A percentile compares a stretch with the other conserved stretches of the same genome.
Conservation (phyloP, 768 basidiomycete genomes). For the button mushroom (Agaricus bisporus) region DNA sequence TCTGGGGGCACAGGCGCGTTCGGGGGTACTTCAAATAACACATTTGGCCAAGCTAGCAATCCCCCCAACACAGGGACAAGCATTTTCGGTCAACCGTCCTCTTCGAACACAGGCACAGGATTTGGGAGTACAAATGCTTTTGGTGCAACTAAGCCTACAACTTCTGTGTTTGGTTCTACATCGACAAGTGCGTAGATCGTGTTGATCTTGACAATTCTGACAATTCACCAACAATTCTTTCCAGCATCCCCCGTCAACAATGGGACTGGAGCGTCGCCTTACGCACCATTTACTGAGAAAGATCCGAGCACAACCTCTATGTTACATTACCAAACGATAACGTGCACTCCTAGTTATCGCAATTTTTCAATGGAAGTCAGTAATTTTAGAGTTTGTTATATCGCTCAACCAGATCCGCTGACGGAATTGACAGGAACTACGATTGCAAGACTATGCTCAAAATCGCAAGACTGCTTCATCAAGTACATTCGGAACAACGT, state of each 20-base stretch:
- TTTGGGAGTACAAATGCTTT: slow-evolving; percentile 38
- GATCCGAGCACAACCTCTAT: slow-evolving; percentile 39
- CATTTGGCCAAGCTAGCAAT: slow-evolving; percentile 47
- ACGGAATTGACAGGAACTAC: slow-evolving; percentile 49
- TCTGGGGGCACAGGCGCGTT: slow-evolving; percentile 44
- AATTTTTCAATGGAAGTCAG: slow-evolving; percentile 74
- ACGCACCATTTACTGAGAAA: slow-evolving; percentile 55
- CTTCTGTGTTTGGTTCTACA: slow-evolving; percentile 36
- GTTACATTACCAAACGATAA: slow-evolving; percentile 77
- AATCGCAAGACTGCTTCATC: slow-evolving; percentile 58
- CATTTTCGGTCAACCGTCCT: slow-evolving; percentile 18
- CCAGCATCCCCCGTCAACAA: slow-evolving; percentile 22
- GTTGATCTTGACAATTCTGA: not conserved
- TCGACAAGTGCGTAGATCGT: slow-evolving; percentile 22
- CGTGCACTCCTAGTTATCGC: slow-evolving; percentile 72
- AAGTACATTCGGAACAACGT: slow-evolving; percentile 48
- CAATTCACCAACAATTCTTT: not conserved
- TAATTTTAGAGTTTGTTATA: slow-evolving; percentile 8
- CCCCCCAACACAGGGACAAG: slow-evolving; percentile 4
- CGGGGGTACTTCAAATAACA: slow-evolving; percentile 35
- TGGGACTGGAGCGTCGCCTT: slow-evolving; percentile 66
- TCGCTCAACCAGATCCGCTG: slow-evolving; percentile 10
- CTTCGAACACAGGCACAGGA: slow-evolving; percentile 34
- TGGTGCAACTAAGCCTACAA: slow-evolving; percentile 30
- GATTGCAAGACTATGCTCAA: slow-evolving; percentile 70